A percentile compares a stretch with the other conserved stretches of the same genome.
Conservation (phyloP, 768 basidiomycete species). For the Mycena maculata region DNA sequence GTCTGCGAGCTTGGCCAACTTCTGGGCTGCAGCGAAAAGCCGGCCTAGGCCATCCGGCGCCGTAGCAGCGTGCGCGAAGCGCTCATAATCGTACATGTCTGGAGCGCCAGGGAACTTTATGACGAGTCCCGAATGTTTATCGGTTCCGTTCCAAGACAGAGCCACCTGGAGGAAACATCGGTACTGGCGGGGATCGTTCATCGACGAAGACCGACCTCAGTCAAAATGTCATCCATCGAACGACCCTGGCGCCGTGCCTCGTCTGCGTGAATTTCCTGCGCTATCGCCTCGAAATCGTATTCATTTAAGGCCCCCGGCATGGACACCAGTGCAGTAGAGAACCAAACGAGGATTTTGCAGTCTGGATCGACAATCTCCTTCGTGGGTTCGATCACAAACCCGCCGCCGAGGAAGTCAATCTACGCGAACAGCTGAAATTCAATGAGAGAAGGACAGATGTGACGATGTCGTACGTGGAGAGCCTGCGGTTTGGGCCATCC, state of each 20-base stretch:
- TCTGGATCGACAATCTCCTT: slow-evolving; percentile 18
- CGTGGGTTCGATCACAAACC: slow-evolving; percentile 12
- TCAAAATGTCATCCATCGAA: slow-evolving; percentile 6
- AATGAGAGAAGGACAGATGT: neutral
- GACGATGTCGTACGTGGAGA: slow-evolving; percentile 27
- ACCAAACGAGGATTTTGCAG: slow-evolving; percentile 24
- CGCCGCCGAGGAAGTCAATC: slow-evolving; percentile 23
- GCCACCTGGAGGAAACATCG: neutral
- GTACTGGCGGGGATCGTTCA: neutral
- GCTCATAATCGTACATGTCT: slow-evolving; percentile 32
- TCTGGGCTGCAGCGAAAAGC: neutral
- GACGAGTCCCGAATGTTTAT: slow-evolving; percentile 17
- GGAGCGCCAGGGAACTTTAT: slow-evolving; percentile 15
- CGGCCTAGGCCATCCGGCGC: neutral
- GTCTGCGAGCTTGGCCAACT: slow-evolving; percentile 10
- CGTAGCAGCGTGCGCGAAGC: neutral
- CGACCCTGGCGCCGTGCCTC: slow-evolving; percentile 17
- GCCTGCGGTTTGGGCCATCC: slow-evolving; percentile 25
- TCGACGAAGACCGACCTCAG: neutral
- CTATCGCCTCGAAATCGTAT: slow-evolving; percentile 14
- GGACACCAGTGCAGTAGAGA: neutral
- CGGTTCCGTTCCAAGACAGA: slow-evolving; percentile 19
- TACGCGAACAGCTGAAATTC: neutral
- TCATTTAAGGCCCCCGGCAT: slow-evolving; percentile 8
- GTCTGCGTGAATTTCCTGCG: slow-evolving; percentile 22